Conservation (phyloP, 2,329 filamentous ascomycete species). For the Alternaria tenuissima region DNA sequence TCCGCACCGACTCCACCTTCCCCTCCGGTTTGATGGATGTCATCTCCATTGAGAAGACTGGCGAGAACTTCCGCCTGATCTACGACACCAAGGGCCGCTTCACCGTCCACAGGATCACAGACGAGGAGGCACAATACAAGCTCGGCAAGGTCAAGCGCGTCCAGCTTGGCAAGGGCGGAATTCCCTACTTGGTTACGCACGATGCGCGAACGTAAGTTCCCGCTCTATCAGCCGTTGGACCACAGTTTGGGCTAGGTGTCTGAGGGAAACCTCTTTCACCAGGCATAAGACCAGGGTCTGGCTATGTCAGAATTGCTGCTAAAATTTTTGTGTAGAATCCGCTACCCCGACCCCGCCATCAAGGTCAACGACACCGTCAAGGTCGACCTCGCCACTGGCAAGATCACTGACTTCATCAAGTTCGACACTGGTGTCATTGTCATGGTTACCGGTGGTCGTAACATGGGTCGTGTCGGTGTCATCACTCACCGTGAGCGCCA, state of each 20-base stretch:
- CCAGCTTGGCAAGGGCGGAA: conserved; percentile 98
- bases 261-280: conserved; percentile 66
- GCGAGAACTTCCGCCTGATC: conserved; percentile 99
- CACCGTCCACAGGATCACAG: conserved; percentile 99
- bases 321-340: conserved; percentile 74
- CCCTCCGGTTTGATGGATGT: conserved; percentile 99
- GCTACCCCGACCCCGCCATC: conserved; percentile 97
- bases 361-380: conserved; percentile 99
- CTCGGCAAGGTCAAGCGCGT: conserved; percentile 99
- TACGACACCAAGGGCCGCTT: conserved; percentile 99
- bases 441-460: conserved; percentile 99
- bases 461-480: conserved; percentile 99
- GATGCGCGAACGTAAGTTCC: conserved; percentile 99
- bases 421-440: conserved; percentile 98
- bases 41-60: conserved; percentile 99
- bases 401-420: conserved; percentile 97
- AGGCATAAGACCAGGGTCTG: conserved; percentile 99
- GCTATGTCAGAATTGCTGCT: conserved; percentile 61
- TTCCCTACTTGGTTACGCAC: conserved; percentile 99
- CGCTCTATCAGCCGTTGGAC: conserved; percentile 99
- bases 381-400: conserved; percentile 95
- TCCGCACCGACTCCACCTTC: conserved; percentile 98
- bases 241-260: conserved; percentile 52
- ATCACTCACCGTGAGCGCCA: conserved; percentile 99
- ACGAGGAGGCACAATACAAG: conserved; percentile 99